Evolutionary conservation across 352 stramenopile genomes (phyloP).

Genomic region (Thraustotheca clavata): DNA sequence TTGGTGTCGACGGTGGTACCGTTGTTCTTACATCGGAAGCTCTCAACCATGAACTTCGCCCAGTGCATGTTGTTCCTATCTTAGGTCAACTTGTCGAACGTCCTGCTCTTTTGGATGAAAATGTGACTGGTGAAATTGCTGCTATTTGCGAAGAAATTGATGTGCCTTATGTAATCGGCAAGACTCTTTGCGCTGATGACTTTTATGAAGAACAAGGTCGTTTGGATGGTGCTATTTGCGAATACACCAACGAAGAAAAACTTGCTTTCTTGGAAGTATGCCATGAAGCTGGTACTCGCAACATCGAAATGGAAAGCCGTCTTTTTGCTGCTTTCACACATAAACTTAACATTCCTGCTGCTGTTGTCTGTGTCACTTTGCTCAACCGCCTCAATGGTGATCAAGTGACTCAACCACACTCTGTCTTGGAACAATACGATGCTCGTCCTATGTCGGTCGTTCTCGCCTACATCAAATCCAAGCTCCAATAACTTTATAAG

Average conservation of each 20-base stretch:
- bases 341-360: conserved; percentile 67
- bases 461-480: conserved; percentile 68
- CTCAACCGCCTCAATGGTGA: conserved; percentile 74
- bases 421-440: conserved; percentile 57
- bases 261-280: conserved; percentile 53
- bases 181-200: conserved; percentile 79
- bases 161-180: conserved; percentile 54
- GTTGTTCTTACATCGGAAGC: conserved; percentile 74
- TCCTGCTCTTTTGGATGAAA: conserved; percentile 44
- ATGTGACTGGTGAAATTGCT: conserved; percentile 48
- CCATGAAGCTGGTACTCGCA: conserved; percentile 48
- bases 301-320: conserved; percentile 82
- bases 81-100: conserved; percentile 44
- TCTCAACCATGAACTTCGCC: conserved; percentile 73
- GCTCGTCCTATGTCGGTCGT: conserved; percentile 45
- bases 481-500: conserved; percentile 24
- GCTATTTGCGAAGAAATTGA: conserved; percentile 36
- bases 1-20: conserved; percentile 66
- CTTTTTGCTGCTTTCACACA: conserved; percentile 67
- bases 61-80: conserved; percentile 52
- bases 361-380: conserved; percentile 61
- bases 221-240: conserved; percentile 72
- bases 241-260: conserved; percentile 73
- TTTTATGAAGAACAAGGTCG: conserved; percentile 81
- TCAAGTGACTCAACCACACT: conserved; percentile 50